These are phyloP conservation scores for Sclerotinia spermophila DNA, from an alignment of 2,329 filamentous ascomycete species.

Conservation along the genomic window DNA sequence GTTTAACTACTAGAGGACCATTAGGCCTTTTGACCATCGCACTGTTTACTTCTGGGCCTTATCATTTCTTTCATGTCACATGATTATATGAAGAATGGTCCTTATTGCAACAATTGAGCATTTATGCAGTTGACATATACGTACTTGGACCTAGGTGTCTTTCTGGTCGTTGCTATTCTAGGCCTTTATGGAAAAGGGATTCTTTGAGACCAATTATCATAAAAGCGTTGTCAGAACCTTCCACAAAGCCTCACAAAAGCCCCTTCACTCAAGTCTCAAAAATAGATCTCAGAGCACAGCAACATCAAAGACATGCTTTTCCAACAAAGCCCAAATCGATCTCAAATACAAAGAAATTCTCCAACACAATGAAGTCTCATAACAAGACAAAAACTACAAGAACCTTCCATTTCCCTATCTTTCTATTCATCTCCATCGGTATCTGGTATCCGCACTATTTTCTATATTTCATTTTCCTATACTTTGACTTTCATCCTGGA, in stretches of 20 bases:
- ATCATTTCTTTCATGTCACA: not conserved
- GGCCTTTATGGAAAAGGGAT: not conserved
- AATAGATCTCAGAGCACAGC: constrained; percentile 1
- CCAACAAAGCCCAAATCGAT: not conserved
- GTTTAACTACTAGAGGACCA: not conserved
- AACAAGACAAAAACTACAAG: constrained; percentile 14
- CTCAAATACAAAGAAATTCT: not conserved
- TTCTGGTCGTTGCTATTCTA: not conserved
- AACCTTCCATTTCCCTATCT: constrained; percentile 6
- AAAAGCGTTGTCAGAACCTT: not conserved
- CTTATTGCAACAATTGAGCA: not conserved
- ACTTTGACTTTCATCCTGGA: constrained; percentile 4
- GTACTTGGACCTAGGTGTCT: not conserved
- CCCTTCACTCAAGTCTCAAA: constrained; percentile 2
- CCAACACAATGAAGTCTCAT: constrained; percentile 5
- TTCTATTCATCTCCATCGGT: constrained; percentile 3
- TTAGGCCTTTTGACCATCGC: not conserved
- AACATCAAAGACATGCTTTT: not conserved
- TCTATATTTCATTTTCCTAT: not conserved
- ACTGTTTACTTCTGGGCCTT: not conserved
- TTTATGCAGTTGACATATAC: not conserved
- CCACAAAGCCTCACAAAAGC: not conserved
- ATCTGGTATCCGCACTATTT: constrained; percentile 11
- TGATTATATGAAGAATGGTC: not conserved
- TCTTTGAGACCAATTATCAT: not conserved